These are phyloP conservation scores for Brettanomyces custersianus DNA, from an alignment of 805 yeast genomes.

Conservation along the genomic window DNA sequence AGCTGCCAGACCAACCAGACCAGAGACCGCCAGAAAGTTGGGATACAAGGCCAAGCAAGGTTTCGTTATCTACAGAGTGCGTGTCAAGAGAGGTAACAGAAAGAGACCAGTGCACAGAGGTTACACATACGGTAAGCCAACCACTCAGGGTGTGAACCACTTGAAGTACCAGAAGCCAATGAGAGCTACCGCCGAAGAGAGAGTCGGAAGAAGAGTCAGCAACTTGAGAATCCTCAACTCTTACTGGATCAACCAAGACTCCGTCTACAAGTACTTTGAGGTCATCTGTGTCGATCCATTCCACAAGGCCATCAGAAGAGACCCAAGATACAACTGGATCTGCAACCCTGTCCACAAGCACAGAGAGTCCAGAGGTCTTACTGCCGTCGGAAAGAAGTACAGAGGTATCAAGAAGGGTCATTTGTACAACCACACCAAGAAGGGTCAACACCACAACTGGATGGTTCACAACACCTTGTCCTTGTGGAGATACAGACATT, in stretches of 20 bases:
- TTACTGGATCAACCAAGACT: slow-evolving; percentile 99
- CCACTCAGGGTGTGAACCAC: slow-evolving; percentile 99
- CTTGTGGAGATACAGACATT: slow-evolving; percentile 98
- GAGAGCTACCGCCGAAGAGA: slow-evolving; percentile 98
- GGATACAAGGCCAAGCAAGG: slow-evolving; percentile 99
- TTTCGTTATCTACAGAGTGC: slow-evolving; percentile 94
- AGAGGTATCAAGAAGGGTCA: slow-evolving; percentile 99
- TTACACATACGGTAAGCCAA: slow-evolving; percentile 99
- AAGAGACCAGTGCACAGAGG: slow-evolving; percentile 99
- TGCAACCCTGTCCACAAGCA: slow-evolving; percentile 99
- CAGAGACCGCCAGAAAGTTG: slow-evolving; percentile 99
- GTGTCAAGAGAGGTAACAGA: slow-evolving; percentile 99
- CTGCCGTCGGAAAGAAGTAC: slow-evolving; percentile 96
- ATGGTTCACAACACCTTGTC: slow-evolving; percentile 98
- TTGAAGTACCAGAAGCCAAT: slow-evolving; percentile 98
- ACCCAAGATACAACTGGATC: slow-evolving; percentile 99
- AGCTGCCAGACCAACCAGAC: slow-evolving; percentile 97
- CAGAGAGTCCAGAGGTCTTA: slow-evolving; percentile 99
- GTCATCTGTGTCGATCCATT: slow-evolving; percentile 95
- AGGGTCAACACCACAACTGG: slow-evolving; percentile 99
- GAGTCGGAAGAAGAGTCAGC: slow-evolving; percentile 98
- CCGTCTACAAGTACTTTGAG: slow-evolving; percentile 98
- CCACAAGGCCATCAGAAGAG: slow-evolving; percentile 98
- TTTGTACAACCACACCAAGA: slow-evolving; percentile 94
- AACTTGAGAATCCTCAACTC: slow-evolving; percentile 99